A percentile compares a stretch with the other conserved stretches of the same genome.
Evolutionary conservation across 2,329 filamentous ascomycete genomes (phyloP).

Genomic region (Claviceps pusilla): DNA sequence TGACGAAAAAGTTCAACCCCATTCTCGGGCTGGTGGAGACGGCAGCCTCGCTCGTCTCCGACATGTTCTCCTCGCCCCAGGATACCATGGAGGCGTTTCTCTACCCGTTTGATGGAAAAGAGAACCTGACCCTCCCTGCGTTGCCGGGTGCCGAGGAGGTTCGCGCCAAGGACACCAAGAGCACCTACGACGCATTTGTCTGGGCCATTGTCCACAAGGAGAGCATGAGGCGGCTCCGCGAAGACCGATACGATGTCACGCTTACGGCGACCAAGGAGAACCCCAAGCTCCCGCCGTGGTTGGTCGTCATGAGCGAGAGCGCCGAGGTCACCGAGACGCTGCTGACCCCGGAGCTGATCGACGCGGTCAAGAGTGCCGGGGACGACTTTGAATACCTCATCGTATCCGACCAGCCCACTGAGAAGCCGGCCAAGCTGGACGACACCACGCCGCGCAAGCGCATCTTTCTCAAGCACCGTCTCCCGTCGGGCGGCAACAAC

Average conservation of each 20-base stretch:
- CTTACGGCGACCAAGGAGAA: conserved; percentile 89
- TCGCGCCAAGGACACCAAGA: conserved; percentile 43
- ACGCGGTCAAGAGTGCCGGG: conserved; percentile 63
- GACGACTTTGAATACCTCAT: conserved; percentile 73
- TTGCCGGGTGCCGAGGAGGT: conserved; percentile 41
- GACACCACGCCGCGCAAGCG: conserved; percentile 79
- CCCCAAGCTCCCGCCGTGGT: conserved; percentile 75
- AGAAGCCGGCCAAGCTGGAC: conserved; percentile 72
- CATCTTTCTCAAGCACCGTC: conserved; percentile 60
- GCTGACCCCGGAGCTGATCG: conserved; percentile 73
- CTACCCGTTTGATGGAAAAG: conserved; percentile 87
- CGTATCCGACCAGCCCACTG: conserved; percentile 73
- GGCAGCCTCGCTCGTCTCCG: conserved; percentile 60
- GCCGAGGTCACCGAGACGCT: conserved; percentile 83
- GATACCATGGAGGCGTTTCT: conserved; percentile 65
- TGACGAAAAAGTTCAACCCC: conserved; percentile 82
- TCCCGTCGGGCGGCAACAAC: conserved; percentile 38
- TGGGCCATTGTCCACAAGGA: conserved; percentile 95
- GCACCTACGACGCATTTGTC: conserved; percentile 76
- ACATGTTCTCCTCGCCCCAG: conserved; percentile 51
- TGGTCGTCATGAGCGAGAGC: conserved; percentile 91
- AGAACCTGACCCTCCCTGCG: conserved; percentile 59
- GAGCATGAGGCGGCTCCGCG: conserved; percentile 73
- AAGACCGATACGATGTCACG: conserved; percentile 87
- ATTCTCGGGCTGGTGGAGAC: conserved; percentile 46